Percentiles rank a stretch among this genome's conserved stretches.
phyloP scores from a whole-genome alignment of 176 grass and related monocot species.

The Dendrocalamus sinicus region DNA sequence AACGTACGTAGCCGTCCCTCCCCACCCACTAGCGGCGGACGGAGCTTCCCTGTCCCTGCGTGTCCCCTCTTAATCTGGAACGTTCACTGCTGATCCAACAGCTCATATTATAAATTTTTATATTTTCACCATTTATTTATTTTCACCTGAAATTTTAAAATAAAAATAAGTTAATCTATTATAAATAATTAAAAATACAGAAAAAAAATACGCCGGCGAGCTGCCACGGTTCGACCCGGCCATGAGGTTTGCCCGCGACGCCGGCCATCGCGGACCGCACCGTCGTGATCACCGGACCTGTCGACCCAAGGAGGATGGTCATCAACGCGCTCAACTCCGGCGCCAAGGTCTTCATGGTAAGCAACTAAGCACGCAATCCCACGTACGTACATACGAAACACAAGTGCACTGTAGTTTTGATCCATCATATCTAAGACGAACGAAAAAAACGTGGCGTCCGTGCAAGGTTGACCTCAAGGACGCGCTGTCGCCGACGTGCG shows the following conservation, averaged over 20 bases:
- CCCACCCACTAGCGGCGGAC: no score
- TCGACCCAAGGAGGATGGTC: slow-evolving; percentile 82
- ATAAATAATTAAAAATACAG: no score
- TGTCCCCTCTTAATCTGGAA: no score
- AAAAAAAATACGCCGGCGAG: no score
- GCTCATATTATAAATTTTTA: no score
- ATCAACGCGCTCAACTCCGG: slow-evolving; percentile 98
- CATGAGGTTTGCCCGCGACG: slow-evolving; percentile 52
- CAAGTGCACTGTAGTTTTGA: neutral
- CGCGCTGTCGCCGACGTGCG: slow-evolving; percentile 83
- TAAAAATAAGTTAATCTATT: no score
- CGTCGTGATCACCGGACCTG: slow-evolving; percentile 91
- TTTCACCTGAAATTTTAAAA: no score
- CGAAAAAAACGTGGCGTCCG: neutral
- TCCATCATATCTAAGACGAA: neutral
- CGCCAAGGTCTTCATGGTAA: slow-evolving; percentile 91
- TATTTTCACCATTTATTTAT: no score
- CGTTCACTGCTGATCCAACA: no score
- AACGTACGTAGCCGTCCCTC: no score
- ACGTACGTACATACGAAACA: neutral
- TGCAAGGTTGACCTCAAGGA: slow-evolving; percentile 93
- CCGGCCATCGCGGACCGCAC: slow-evolving; percentile 74
- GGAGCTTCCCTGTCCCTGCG: no score
- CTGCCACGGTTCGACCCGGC: no score
- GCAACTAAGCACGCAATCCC: neutral